Base-by-base conservation (phyloP, 805 yeast genomes). In the Yamadazyma olivae region DNA sequence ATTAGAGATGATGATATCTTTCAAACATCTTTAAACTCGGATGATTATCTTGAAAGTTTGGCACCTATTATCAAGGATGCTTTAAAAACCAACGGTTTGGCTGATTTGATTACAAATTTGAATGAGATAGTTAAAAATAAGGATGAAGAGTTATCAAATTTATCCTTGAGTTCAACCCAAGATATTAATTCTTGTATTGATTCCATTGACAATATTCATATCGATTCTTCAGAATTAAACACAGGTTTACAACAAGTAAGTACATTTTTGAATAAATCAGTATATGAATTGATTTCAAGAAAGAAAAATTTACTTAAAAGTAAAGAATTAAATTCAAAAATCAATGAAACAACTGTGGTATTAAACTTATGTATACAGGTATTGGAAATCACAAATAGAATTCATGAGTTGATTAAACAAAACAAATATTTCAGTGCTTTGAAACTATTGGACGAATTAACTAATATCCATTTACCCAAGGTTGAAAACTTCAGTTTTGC, bases 351-450 rank as follows among this genome's bases (percentile, higher is more conserved):
- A 0, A 75, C 75, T 6, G 70, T 75, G 26, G 78, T 87, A 15
- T 75, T 91, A 23, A 77, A 75, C 36, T 71, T 80, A 33, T 83
- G 95, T 46, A 67, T 90, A 17, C 88, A 83, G 45, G 90, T 90
- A 7, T 69, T 91, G 37, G 95, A 90, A 51, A 74, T 84, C 47
- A 84, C 95, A 12, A 90, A 89, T 59, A 84, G 81, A 50, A 85
- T 89, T 32, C 87, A 88, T 53, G 90, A 85, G 26, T 66, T 90
- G 52, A 83, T 88, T 42, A 75, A 79, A 35, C 79, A 77, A 40
- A 79, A 79, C 49, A 80, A 81, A 48, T 86, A 85, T 49, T 90
- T 87, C 56, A 84, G 84, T 41, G 97, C 97, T 0, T 74, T 93
- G 48, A 87, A 88, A 56, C 77, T 83, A 46, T 64, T 89, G 34